A percentile compares a stretch with the other conserved stretches of the same genome.
phyloP scores from a whole-genome alignment of 495 filamentous ascomycete genomes.

The Delitschia confertaspora region DNA sequence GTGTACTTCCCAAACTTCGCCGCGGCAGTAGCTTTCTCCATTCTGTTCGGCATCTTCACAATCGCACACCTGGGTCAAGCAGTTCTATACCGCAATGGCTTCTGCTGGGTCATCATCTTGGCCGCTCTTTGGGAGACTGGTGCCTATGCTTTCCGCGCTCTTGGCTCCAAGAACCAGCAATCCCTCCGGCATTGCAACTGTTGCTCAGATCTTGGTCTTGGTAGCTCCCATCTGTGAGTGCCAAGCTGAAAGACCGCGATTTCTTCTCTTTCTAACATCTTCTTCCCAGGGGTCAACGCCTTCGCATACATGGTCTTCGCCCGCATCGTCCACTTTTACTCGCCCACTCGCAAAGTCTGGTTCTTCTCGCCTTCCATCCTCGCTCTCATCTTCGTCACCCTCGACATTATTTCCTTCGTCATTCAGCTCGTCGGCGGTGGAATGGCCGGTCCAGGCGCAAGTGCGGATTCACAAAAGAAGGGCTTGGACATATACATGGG shows the following conservation, averaged over 20 bases:
- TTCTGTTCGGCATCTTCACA: slow-evolving; percentile 26
- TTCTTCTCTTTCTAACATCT: slow-evolving; percentile 4
- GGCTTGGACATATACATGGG: slow-evolving; percentile 54
- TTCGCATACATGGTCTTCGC: slow-evolving; percentile 63
- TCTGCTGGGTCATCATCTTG: slow-evolving; percentile 47
- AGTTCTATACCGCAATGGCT: slow-evolving; percentile 21
- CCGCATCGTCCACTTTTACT: slow-evolving; percentile 50
- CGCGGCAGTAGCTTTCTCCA: slow-evolving; percentile 20
- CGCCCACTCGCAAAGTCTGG: slow-evolving; percentile 38
- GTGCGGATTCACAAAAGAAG: slow-evolving; percentile 25
- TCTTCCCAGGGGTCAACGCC: slow-evolving; percentile 47
- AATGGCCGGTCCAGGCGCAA: slow-evolving; percentile 32
- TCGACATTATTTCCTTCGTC: slow-evolving; percentile 57
- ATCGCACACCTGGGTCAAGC: slow-evolving; percentile 21
- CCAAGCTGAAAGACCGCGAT: slow-evolving; percentile 1
- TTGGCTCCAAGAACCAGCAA: slow-evolving; percentile 38
- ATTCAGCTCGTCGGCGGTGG: slow-evolving; percentile 49
- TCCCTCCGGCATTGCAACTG: slow-evolving; percentile 22
- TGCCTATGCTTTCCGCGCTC: slow-evolving; percentile 37
- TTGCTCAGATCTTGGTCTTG: slow-evolving; percentile 36
- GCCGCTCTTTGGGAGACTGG: slow-evolving; percentile 39
- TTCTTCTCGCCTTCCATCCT: slow-evolving; percentile 44
- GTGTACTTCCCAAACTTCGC: slow-evolving; percentile 17
- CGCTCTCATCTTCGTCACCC: slow-evolving; percentile 50
- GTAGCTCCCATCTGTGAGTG: slow-evolving; percentile 39